Percentiles rank a stretch among this genome's conserved stretches.
phyloP scores from a whole-genome alignment of 257 asterid species.

The Fraxinus excelsior region DNA sequence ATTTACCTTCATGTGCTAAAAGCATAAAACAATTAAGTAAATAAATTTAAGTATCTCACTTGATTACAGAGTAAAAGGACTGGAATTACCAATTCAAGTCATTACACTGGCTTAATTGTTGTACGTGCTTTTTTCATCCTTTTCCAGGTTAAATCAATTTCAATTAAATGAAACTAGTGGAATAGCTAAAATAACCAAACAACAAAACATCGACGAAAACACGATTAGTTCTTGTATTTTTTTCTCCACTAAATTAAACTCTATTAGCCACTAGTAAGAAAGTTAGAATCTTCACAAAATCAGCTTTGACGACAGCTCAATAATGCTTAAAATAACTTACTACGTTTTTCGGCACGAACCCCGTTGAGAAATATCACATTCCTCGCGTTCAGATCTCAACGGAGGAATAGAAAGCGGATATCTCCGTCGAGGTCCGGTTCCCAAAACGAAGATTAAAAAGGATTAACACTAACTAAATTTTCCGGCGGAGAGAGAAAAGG shows the following conservation, averaged over 20 bases:
- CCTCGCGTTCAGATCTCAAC: slow-evolving; percentile 40
- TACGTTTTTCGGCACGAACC: slow-evolving; percentile 24
- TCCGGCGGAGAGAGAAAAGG: slow-evolving; percentile 54
- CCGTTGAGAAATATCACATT: slow-evolving; percentile 19
- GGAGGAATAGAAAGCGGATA: slow-evolving; percentile 23
- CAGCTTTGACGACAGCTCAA: slow-evolving; percentile 31
- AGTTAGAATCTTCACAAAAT: slow-evolving; percentile 14
- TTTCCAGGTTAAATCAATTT: not conserved
- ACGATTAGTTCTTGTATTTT: not conserved
- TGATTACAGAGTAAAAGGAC: not conserved
- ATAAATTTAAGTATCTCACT: not conserved
- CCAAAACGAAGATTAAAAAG: not conserved
- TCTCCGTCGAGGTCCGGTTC: not conserved
- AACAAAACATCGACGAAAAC: not conserved
- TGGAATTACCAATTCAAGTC: slow-evolving; percentile 8
- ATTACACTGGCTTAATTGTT: slow-evolving; percentile 11
- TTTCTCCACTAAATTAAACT: not conserved
- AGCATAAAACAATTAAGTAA: slow-evolving; percentile 7
- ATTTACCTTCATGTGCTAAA: slow-evolving; percentile 16
- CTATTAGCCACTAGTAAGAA: not conserved
- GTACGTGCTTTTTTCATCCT: not conserved
- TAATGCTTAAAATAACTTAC: slow-evolving; percentile 31
- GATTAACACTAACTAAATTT: not conserved
- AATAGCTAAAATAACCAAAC: slow-evolving; percentile 4
- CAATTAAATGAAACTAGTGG: slow-evolving; percentile 9